phyloP scores from a whole-genome alignment of 2,329 filamentous ascomycete species.

The Diaporthe amygdali region DNA sequence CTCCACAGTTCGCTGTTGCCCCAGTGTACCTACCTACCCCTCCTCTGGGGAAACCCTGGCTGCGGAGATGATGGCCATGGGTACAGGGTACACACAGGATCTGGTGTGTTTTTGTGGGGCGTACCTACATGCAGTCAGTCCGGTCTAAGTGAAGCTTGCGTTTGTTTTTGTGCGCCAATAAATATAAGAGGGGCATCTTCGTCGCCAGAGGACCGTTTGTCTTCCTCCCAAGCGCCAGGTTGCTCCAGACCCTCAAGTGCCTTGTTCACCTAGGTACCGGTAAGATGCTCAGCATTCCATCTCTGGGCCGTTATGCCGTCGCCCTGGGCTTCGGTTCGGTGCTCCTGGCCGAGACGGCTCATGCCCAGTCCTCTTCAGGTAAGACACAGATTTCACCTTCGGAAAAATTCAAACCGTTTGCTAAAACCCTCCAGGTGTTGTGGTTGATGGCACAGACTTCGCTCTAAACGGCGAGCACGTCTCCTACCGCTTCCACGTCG shows the following conservation, averaged over 20 bases:
- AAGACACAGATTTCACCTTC: neutral
- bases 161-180: neutral
- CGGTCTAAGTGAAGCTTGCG: neutral
- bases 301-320: neutral
- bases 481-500: constrained; percentile 69
- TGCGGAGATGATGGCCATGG: constrained; percentile 10
- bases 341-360: neutral
- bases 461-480: constrained; percentile 60
- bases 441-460: constrained; percentile 60
- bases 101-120: neutral
- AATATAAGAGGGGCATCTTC: neutral
- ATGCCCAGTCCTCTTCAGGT: neutral
- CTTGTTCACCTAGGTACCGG: neutral
- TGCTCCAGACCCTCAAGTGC: neutral
- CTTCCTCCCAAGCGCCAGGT: neutral
- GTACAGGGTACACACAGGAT: neutral
- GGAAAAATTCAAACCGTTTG: too few species aligned
- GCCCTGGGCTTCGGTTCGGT: neutral
- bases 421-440: constrained; percentile 46
- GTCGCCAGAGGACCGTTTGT: neutral
- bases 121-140: neutral
- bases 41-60: constrained; percentile 8
- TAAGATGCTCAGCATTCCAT: constrained; percentile 5
- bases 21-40: neutral
- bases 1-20: neutral